Conservation (phyloP, 495 filamentous ascomycete genomes). For the Achaetomiella virescens region DNA sequence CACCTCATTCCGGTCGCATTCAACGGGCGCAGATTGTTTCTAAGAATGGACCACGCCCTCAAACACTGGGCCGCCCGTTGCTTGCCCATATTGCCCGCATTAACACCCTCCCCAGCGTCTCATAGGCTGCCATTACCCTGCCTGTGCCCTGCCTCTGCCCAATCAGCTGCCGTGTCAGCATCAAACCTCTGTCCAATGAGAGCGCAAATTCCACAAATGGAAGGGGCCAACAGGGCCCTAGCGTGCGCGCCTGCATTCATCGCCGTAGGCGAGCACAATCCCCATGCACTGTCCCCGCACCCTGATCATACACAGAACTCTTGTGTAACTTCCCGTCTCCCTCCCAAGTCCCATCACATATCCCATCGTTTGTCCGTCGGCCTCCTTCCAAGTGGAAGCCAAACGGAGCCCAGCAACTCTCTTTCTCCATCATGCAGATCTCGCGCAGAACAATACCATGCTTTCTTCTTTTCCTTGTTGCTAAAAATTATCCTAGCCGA, state of each 20-base stretch:
- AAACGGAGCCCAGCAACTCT: too few species aligned
- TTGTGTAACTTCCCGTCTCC: too few species aligned
- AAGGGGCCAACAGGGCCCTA: not conserved
- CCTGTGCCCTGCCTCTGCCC: not conserved
- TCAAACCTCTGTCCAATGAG: not conserved
- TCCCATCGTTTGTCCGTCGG: too few species aligned
- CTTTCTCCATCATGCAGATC: too few species aligned
- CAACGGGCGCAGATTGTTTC: slow-evolving; percentile 4
- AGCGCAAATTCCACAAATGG: not conserved
- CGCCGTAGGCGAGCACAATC: not conserved
- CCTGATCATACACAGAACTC: too few species aligned
- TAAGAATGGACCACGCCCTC: slow-evolving; percentile 14
- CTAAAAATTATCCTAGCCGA: too few species aligned
- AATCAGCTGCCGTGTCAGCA: not conserved
- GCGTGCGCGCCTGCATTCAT: not conserved
- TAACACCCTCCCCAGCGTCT: not conserved
- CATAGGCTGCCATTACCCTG: not conserved
- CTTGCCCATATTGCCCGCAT: slow-evolving; percentile 4
- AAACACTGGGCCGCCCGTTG: not conserved
- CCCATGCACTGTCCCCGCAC: too few species aligned
- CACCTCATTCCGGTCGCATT: not conserved
- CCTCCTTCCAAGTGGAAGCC: too few species aligned
- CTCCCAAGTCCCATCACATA: too few species aligned
- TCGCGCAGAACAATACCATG: too few species aligned
- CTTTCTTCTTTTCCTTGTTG: too few species aligned